phyloP scores from a whole-genome alignment of 2,329 filamentous ascomycete genomes.

The Apiospora malaysiana region DNA sequence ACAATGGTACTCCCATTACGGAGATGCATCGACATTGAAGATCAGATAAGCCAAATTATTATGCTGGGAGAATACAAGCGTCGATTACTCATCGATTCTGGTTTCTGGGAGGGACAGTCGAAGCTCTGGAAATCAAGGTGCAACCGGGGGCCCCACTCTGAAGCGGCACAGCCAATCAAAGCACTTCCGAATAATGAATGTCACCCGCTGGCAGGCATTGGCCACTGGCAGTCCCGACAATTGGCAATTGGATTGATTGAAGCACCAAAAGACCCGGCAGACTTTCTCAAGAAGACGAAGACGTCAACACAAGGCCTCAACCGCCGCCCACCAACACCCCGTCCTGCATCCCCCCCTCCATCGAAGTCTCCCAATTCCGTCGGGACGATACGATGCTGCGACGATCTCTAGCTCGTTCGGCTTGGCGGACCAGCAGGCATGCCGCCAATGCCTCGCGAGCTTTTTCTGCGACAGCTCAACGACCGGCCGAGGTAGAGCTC shows the following conservation, averaged over 20 bases:
- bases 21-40: background rate
- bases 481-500: constrained; percentile 92
- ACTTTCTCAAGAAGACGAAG: constrained; percentile 19
- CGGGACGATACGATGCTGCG: constrained; percentile 72
- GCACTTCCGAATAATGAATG: constrained; percentile 1
- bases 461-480: constrained; percentile 80
- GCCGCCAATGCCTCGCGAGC: constrained; percentile 70
- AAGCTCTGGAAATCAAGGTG: background rate
- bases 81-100: constrained; percentile 1
- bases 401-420: constrained; percentile 71
- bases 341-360: constrained; percentile 41
- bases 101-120: background rate
- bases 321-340: constrained; percentile 31
- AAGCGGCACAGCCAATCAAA: background rate
- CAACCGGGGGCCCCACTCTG: background rate
- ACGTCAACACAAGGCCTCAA: constrained; percentile 30
- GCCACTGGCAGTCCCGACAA: constrained; percentile 18
- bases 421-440: constrained; percentile 68
- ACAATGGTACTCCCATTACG: no score
- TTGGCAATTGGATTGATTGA: no score
- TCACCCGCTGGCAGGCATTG: constrained; percentile 16
- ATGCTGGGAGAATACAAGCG: background rate
- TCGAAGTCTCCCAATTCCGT: constrained; percentile 50
- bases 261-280: constrained; percentile 19
- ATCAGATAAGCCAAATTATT: background rate